These are phyloP conservation scores for Arachnomyces sp. DNA, from an alignment of 2,329 filamentous ascomycete genomes.

Conservation along the genomic window DNA sequence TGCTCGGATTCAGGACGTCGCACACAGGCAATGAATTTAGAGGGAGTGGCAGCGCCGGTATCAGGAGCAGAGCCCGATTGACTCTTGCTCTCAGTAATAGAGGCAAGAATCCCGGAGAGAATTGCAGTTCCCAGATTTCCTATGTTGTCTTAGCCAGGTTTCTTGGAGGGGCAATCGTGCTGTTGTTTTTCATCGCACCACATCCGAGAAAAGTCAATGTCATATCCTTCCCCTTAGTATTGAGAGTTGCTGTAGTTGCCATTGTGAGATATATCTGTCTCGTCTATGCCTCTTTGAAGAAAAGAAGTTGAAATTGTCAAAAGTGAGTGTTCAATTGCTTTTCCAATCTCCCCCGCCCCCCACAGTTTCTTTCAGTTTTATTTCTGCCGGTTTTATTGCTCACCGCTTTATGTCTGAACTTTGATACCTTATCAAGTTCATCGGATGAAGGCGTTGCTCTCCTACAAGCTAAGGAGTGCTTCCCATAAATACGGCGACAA, in stretches of 20 bases:
- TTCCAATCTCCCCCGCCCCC: not conserved
- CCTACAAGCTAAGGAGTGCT: no score
- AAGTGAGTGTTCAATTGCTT: no score
- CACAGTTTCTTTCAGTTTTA: slow-evolving; percentile 9
- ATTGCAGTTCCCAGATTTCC: slow-evolving; percentile 82
- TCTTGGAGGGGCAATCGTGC: slow-evolving; percentile 54
- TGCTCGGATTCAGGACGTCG: slow-evolving; percentile 60
- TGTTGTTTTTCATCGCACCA: slow-evolving; percentile 50
- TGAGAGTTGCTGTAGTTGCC: no score
- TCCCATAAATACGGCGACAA: not conserved
- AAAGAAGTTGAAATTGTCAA: no score
- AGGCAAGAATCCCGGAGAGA: slow-evolving; percentile 67
- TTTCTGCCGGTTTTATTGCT: slow-evolving; percentile 14
- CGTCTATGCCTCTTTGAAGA: no score
- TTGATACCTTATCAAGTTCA: no score
- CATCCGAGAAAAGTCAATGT: slow-evolving; percentile 76
- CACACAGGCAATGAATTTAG: slow-evolving; percentile 72
- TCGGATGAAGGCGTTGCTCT: no score
- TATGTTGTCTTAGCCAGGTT: slow-evolving; percentile 33
- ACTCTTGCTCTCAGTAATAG: slow-evolving; percentile 49
- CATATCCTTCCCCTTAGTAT: slow-evolving; percentile 24
- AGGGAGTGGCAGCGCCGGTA: slow-evolving; percentile 30
- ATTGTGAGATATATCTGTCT: no score
- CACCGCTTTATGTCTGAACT: slow-evolving; percentile 19
- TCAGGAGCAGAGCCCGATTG: slow-evolving; percentile 22